Conservation (phyloP, 2,329 filamentous ascomycete species). For the Aspergillus sp. region DNA sequence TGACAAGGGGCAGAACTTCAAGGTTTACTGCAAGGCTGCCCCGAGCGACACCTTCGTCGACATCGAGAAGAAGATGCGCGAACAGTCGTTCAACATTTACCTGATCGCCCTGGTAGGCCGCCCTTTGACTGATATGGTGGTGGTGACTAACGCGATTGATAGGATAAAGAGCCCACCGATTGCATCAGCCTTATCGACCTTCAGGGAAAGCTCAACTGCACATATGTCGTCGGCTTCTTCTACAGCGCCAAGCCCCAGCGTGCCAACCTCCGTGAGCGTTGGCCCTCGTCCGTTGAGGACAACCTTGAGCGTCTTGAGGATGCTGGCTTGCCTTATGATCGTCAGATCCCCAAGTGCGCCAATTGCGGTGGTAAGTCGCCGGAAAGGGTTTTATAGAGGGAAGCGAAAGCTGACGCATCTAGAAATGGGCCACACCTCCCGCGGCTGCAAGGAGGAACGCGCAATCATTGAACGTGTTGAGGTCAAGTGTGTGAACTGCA, state of each 20-base stretch:
- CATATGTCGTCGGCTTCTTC: constrained; percentile 53
- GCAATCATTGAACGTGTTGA: constrained; percentile 39
- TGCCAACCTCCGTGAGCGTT: constrained; percentile 46
- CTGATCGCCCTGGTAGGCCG: constrained; percentile 51
- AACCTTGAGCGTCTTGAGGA: constrained; percentile 53
- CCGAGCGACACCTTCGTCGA: constrained; percentile 47
- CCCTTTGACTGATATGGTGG: background rate
- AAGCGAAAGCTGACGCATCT: background rate
- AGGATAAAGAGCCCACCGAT: constrained; percentile 44
- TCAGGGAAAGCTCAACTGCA: constrained; percentile 52
- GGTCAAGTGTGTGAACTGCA: constrained; percentile 54
- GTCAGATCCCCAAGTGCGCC: constrained; percentile 50
- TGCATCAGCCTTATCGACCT: constrained; percentile 54
- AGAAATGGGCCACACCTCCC: constrained; percentile 51
- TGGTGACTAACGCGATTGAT: background rate
- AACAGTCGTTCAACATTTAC: constrained; percentile 48
- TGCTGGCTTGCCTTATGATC: constrained; percentile 53
- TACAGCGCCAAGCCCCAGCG: constrained; percentile 49
- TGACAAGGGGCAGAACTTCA: constrained; percentile 40
- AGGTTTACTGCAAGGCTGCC: constrained; percentile 52
- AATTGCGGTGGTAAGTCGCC: constrained; percentile 48
- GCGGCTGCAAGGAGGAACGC: constrained; percentile 51
- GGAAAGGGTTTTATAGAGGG: fast-evolving
- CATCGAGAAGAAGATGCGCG: constrained; percentile 53
- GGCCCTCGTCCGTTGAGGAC: constrained; percentile 51